phyloP scores from a whole-genome alignment of 768 basidiomycete species.

The Boletus insuetus region DNA sequence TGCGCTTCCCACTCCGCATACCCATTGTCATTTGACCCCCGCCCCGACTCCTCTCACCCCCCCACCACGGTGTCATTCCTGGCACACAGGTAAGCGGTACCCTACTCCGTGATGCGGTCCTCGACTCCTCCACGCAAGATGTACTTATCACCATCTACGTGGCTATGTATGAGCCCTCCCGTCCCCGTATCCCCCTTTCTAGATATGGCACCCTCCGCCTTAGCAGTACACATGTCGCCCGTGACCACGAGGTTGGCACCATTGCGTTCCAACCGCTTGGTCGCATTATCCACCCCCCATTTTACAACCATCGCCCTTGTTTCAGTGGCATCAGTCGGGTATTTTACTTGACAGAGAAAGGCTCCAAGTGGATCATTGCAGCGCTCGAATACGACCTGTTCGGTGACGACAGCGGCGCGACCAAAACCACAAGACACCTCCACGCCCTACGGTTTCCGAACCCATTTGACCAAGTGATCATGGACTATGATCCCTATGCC shows the following conservation, averaged over 20 bases:
- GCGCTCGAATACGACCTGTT: slow-evolving; percentile 10
- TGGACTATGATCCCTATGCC: slow-evolving; percentile 22
- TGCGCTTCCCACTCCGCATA: neutral
- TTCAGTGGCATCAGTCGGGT: slow-evolving; percentile 10
- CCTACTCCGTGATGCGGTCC: neutral
- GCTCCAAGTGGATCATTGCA: neutral
- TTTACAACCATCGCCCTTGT: neutral
- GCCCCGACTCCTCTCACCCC: neutral
- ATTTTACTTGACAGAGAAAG: neutral
- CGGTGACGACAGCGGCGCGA: neutral
- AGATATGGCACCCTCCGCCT: slow-evolving; percentile 12
- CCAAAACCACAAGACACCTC: slow-evolving; percentile 1
- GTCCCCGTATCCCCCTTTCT: neutral
- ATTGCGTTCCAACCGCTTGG: slow-evolving; percentile 5
- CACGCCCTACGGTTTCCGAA: neutral
- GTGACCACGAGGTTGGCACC: neutral
- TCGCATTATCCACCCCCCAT: neutral
- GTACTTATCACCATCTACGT: neutral
- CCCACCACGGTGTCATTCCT: neutral
- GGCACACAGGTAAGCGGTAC: neutral
- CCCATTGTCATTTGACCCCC: neutral
- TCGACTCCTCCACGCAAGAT: neutral
- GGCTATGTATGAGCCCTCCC: no score
- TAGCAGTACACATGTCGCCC: neutral
- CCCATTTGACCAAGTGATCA: neutral